These are phyloP conservation scores for Capsicum baccatum DNA, from an alignment of 257 asterid species.

Conservation along the genomic window DNA sequence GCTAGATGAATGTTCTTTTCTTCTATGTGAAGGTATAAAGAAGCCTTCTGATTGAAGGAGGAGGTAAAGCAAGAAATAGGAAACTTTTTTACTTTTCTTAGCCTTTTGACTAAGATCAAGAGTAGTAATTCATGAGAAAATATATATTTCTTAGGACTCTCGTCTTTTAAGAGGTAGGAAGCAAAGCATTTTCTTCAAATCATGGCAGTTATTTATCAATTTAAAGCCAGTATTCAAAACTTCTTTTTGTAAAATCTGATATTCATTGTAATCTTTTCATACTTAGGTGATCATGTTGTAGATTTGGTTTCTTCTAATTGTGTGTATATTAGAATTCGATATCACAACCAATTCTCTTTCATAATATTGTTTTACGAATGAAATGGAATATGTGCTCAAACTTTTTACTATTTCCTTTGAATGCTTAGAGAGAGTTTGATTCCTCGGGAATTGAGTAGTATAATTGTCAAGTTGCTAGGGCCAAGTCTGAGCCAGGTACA, in stretches of 20 bases:
- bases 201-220: background rate
- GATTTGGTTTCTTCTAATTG: background rate
- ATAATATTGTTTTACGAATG: background rate
- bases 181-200: background rate
- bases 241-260: background rate
- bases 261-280: background rate
- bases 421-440: background rate
- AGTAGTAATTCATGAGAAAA: background rate
- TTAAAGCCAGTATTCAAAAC: background rate
- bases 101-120: background rate
- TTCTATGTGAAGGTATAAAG: background rate
- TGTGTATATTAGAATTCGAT: background rate
- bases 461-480: background rate
- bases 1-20: background rate
- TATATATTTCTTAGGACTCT: background rate
- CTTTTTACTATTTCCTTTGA: background rate
- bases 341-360: background rate
- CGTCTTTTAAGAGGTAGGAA: background rate
- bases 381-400: background rate
- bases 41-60: conserved; percentile 42
- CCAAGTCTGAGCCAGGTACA: too few species aligned
- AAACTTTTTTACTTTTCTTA: background rate
- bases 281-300: background rate
- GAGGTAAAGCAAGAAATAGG: conserved; percentile 6
- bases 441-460: background rate